These are phyloP conservation scores for Plenodomus biglobosus DNA, from an alignment of 2,329 filamentous ascomycete genomes.

Conservation along the genomic window DNA sequence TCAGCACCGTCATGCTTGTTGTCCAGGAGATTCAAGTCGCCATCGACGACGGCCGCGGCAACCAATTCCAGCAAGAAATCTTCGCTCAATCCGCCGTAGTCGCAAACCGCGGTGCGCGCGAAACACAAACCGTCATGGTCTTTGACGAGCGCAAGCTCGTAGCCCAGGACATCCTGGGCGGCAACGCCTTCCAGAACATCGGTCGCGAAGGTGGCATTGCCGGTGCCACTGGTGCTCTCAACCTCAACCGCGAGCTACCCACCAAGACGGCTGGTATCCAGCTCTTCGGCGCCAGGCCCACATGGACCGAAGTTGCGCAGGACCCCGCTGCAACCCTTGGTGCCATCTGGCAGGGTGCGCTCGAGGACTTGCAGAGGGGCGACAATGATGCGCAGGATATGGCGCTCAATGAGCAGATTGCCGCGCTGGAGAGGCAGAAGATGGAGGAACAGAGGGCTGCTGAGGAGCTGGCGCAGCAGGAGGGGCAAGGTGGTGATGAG, in stretches of 20 bases:
- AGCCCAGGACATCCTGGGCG: constrained; percentile 30
- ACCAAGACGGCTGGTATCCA: constrained; percentile 29
- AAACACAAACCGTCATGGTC: constrained; percentile 35
- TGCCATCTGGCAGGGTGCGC: constrained; percentile 28
- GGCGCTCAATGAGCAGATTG: constrained; percentile 24
- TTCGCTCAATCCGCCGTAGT: constrained; percentile 34
- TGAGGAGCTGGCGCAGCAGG: constrained; percentile 8
- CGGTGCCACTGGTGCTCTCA: constrained; percentile 16
- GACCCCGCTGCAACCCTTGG: constrained; percentile 35
- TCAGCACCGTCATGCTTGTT: constrained; percentile 31
- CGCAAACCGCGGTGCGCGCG: constrained; percentile 30
- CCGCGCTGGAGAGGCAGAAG: constrained; percentile 22
- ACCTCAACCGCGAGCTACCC: constrained; percentile 11
- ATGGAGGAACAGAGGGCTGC: constrained; percentile 10
- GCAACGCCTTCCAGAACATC: constrained; percentile 15
- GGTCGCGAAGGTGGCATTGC: constrained; percentile 15
- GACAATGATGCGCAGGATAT: constrained; percentile 27
- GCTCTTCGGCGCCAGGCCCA: constrained; percentile 31
- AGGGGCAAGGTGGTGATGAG: constrained; percentile 2
- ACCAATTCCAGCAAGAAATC: constrained; percentile 25
- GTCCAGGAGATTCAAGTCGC: constrained; percentile 35
- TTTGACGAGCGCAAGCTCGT: constrained; percentile 29
- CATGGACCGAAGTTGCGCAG: constrained; percentile 27
- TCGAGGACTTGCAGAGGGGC: constrained; percentile 29
- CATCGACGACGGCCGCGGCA: constrained; percentile 29